Base-by-base conservation (phyloP, 2,329 filamentous ascomycete genomes). In the Hymenoscyphus scutula region DNA sequence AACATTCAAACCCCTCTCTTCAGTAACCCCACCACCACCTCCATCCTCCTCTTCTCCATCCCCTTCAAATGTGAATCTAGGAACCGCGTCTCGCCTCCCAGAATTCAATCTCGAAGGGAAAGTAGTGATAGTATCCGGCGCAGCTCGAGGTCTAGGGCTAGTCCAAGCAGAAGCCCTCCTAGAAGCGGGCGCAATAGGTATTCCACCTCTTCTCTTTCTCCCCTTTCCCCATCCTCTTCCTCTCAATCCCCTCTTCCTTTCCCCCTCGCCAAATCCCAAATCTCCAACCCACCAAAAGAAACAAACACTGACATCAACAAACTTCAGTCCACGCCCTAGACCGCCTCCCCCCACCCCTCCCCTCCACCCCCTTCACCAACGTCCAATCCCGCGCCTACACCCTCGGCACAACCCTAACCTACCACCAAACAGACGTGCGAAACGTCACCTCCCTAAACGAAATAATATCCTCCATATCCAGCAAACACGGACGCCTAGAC, bases 371-470 rank as follows among this genome's bases (percentile, higher is more conserved):
- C 58, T 92, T 90, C 76, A 77, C 78, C 34, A 76, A 81, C 32
- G 82, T 90, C 37, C 83, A 86, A 67, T 74, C 81, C 61, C 71
- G 71, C 19, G 71, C 71, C 1, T 45, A 59, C 13, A n/a, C 56
- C 3, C 65, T 89, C 60, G 85, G 83, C 65, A 89, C 87, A 0
- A 81, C 81, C 17, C 77, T 92, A 15, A 54, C 59, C 59, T 96
- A 96, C 79, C 87, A 89, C 72, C 86, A 88, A 67, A 85, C 93
- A 64, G 92, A 97, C 73, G 91, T 96, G 19, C 85, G 90, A 32
- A 86, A 95, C 72, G 86, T 88, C 25, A 78, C 81, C 4, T 76
- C 80, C 45, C 81, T 97, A 54, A 88, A 93, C 74, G 79, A 78
- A 51, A 82, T 90, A 59, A 81, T 96, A 56, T 80, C 83, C 67